phyloP scores from a whole-genome alignment of 2,329 filamentous ascomycete genomes.

The Diaporthe sp. region DNA sequence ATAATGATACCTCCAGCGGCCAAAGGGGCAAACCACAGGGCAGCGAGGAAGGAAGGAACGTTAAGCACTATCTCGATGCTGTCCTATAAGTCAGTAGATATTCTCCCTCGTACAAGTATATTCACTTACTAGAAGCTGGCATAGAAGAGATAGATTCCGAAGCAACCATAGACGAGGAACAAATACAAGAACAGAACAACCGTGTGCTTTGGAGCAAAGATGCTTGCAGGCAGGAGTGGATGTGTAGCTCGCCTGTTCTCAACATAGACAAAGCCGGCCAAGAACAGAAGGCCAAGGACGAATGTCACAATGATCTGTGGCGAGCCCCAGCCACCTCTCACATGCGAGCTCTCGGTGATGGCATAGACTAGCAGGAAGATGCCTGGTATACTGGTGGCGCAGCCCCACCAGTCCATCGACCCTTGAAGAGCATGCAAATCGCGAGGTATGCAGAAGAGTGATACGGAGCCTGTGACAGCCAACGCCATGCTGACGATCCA shows the following conservation, averaged over 20 bases:
- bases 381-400: conserved; percentile 66
- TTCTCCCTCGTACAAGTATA: not conserved
- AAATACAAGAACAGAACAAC: not conserved
- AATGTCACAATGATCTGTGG: conserved; percentile 76
- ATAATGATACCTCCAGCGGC: conserved; percentile 68
- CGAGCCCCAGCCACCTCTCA: conserved; percentile 72
- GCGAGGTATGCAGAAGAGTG: conserved; percentile 34
- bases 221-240: conserved; percentile 13
- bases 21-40: conserved; percentile 69
- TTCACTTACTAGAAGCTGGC: conserved; percentile 71
- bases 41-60: conserved; percentile 62
- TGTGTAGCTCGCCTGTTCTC: not conserved
- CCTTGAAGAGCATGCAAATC: conserved; percentile 50
- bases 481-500: conserved; percentile 67
- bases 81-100: conserved; percentile 53
- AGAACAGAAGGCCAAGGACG: conserved; percentile 55
- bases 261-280: not conserved
- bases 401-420: conserved; percentile 75
- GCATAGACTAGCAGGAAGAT: conserved; percentile 76
- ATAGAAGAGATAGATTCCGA: conserved; percentile 62
- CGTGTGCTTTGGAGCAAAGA: conserved; percentile 19
- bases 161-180: conserved; percentile 9
- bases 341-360: conserved; percentile 75
- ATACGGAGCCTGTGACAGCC: conserved; percentile 56
- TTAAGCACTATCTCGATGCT: conserved; percentile 64